Evolutionary conservation across 2,329 filamentous ascomycete species (phyloP), one percentile per base, ranked within the genome.

Genomic region (Pezizomycotina sp.): DNA sequence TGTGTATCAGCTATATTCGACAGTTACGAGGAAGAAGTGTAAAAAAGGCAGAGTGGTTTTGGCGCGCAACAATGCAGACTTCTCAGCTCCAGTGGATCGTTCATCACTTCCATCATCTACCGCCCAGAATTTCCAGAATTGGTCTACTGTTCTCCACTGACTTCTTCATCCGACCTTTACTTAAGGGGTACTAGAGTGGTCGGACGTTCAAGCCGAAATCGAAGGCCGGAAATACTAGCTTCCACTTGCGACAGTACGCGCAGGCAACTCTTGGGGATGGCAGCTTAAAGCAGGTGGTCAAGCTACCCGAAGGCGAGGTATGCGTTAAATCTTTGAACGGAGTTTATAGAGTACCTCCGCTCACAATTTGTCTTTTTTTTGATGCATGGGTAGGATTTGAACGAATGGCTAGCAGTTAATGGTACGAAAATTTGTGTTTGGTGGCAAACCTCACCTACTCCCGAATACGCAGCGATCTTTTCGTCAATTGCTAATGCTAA

Each of bases 321-420:
- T 5, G 39, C 12, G 12, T n/a, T 16, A n/a, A 13, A 21, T 15
- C 13, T 29, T 21, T n/a, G 9, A 23, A 28, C 26, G 5, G 8
- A 22, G 18, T 8, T n/a, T 16, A 21, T 8, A 22, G 15, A 3
- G 3, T 13, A 13, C 8, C 8, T 10, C 10, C 16, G 5, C 31
- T 6, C 3, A 16, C 21, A 13, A 22, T 12, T 4, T 4, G 18
- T 27, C 28, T 29, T 36, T 15, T 38, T 20, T 16, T 3, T 26
- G 27, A 16, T n/a, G 12, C 19, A 18, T n/a, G 13, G n/a, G 18
- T 20, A 44, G 56, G 89, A 98, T 55, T 69, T 91, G 61, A 92
- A 93, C 56, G 89, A 98, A 60, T 98, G 89, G 89, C 62, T 98
- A 44, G 89, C 89, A 18, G 89, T 98, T 51, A 98, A 98, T 62